These are phyloP conservation scores for Penicillium roqueforti DNA, from an alignment of 495 filamentous ascomycete species.

Conservation along the genomic window DNA sequence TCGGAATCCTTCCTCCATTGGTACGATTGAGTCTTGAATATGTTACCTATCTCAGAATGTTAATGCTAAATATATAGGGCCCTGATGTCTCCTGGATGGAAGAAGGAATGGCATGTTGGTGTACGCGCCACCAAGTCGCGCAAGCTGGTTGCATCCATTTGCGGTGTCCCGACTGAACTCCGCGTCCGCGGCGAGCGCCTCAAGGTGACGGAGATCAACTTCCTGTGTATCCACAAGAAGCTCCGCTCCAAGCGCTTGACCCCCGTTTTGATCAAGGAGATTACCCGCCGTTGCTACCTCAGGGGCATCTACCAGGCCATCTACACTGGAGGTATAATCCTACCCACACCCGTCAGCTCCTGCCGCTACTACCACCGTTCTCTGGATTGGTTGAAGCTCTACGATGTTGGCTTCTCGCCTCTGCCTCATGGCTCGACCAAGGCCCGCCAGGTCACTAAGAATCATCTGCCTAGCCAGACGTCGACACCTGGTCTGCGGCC, in stretches of 20 bases:
- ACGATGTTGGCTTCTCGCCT: slow-evolving; percentile 86
- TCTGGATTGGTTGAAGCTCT: slow-evolving; percentile 91
- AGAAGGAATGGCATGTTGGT: slow-evolving; percentile 90
- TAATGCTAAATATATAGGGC: slow-evolving; percentile 57
- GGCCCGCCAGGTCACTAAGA: slow-evolving; percentile 72
- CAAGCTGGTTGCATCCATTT: slow-evolving; percentile 92
- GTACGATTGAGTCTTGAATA: slow-evolving; percentile 40
- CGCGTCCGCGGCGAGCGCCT: slow-evolving; percentile 73
- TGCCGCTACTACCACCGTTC: slow-evolving; percentile 93
- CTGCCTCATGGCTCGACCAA: slow-evolving; percentile 78
- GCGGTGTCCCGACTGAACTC: slow-evolving; percentile 77
- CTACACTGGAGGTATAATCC: slow-evolving; percentile 85
- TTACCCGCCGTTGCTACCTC: slow-evolving; percentile 84
- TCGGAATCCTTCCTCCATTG: slow-evolving; percentile 83
- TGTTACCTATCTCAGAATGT: background rate
- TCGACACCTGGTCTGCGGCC: slow-evolving; percentile 67
- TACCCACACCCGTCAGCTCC: slow-evolving; percentile 86
- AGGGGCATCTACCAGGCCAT: slow-evolving; percentile 86
- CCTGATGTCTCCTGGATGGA: slow-evolving; percentile 92
- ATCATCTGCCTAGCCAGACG: slow-evolving; percentile 67
- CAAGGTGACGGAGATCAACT: slow-evolving; percentile 89
- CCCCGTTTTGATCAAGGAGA: slow-evolving; percentile 93
- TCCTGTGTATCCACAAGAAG: slow-evolving; percentile 97
- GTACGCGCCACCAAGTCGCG: slow-evolving; percentile 72
- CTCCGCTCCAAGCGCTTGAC: slow-evolving; percentile 86